Conservation (phyloP, 2,329 filamentous ascomycete species). For the Ophiostoma sp. region DNA sequence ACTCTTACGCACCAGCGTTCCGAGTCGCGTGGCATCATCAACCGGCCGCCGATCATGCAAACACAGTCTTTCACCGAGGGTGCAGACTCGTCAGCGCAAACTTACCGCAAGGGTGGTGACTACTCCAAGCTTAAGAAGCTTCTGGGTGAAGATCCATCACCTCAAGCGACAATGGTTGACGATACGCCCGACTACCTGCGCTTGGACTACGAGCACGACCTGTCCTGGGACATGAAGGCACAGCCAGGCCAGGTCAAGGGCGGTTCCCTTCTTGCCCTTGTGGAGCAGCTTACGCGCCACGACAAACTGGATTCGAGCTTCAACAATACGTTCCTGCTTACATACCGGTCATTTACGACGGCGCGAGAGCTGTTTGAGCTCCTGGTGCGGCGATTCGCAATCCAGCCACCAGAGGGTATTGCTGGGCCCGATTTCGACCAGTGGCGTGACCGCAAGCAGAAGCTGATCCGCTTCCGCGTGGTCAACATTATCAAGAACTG, state of each 20-base stretch:
- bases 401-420: constrained; percentile 83
- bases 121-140: constrained; percentile 61
- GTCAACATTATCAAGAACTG: constrained; percentile 97
- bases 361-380: constrained; percentile 89
- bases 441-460: constrained; percentile 93
- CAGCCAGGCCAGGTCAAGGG: constrained; percentile 73
- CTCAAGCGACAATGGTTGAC: constrained; percentile 51
- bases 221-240: constrained; percentile 83
- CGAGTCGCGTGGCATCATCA: constrained; percentile 49
- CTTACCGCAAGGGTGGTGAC: constrained; percentile 55
- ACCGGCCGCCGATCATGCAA: constrained; percentile 45
- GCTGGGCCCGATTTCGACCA: constrained; percentile 68
- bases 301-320: constrained; percentile 93
- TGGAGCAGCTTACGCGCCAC: constrained; percentile 91
- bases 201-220: constrained; percentile 81
- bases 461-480: constrained; percentile 84
- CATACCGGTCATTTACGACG: constrained; percentile 89
- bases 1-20: constrained; percentile 46
- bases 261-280: constrained; percentile 79
- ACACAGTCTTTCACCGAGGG: constrained; percentile 63
- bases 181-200: constrained; percentile 79
- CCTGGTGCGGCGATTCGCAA: constrained; percentile 82
- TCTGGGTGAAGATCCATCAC: constrained; percentile 58
- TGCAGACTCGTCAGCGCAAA: constrained; percentile 40
- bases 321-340: constrained; percentile 96